Base-by-base conservation (phyloP, 371 early-diverging fungal genomes). In the Sporodiniella umbellata region DNA sequence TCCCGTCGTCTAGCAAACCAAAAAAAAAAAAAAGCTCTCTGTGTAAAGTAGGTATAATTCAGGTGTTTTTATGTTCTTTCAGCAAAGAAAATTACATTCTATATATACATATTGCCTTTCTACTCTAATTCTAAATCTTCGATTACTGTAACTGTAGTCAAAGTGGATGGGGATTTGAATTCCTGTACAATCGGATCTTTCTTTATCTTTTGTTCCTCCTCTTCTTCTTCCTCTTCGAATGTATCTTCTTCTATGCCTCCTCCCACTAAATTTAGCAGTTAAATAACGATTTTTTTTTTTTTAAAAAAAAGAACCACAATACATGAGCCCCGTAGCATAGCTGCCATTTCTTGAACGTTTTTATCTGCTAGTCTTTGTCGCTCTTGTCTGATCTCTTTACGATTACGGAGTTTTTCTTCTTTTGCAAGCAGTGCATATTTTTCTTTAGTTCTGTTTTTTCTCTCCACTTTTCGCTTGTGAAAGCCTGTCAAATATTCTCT, bases 401-500 rank as follows among this genome's bases (percentile, higher is more conserved):
- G 71, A 19, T 65, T 65, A 37, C 72, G 73, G 6, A 81, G 59
- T 40, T 72, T 75, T 45, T 83, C 85, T 47, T 78, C 75, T 37
- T 79, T 67, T 31, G 70, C 75, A 42, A 68, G 61, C 48, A 76
- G 62, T 31, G 80, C 74, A 33, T 77, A 79, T 19, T 74, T 62
- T 46, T 78, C 79, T 33, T 61, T 65, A 25, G 85, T 81, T 25
- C 72, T 70, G 35, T 85, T 83, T 48, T 83, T 83, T 48, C 84
- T 70, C 56, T 86, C 85, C 6, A 81, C 67, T 42, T 91, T 91
- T 31, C 92, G 83, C 58, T 88, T 88, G 54, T 84, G 86, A 61
- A 91, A 91, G n/a, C 91, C 90, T 21, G 88, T 89, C 48, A 89
- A 66, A 48, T 79, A 90, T 25, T 87, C 84, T 14, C 86, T 84